A percentile compares a stretch with the other conserved stretches of the same genome.
These are phyloP conservation scores for Daldinia vernicosa DNA, from an alignment of 495 filamentous ascomycete genomes.

Conservation along the genomic window DNA sequence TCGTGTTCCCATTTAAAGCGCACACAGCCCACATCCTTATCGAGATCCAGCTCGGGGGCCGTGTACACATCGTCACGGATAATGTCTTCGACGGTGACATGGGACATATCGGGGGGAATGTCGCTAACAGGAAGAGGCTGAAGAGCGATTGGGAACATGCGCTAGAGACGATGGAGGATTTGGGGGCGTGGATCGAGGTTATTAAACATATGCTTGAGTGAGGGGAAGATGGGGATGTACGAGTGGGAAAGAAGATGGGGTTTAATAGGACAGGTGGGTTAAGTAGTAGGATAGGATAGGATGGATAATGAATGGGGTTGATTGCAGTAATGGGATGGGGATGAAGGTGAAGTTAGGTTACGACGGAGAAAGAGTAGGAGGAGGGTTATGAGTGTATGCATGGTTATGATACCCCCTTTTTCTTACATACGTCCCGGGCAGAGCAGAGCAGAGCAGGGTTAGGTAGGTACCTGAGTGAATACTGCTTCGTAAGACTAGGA, in stretches of 20 bases:
- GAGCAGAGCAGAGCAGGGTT: not conserved
- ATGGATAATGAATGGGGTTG: not conserved
- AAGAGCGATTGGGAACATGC: conserved; percentile 31
- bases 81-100: conserved; percentile 49
- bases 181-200: conserved; percentile 44
- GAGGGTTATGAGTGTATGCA: not conserved
- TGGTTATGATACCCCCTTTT: conserved; percentile 29
- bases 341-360: not conserved
- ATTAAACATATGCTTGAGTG: conserved; percentile 36
- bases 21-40: conserved; percentile 59
- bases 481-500: not conserved
- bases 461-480: not conserved
- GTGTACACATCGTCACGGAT: conserved; percentile 57
- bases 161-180: conserved; percentile 42
- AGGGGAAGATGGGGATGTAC: not conserved
- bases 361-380: not conserved
- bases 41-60: conserved; percentile 70
- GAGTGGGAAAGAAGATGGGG: too few relatives aligned
- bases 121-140: conserved; percentile 3
- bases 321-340: not conserved
- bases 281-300: too few relatives aligned
- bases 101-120: not conserved
- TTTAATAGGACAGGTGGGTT: too few relatives aligned
- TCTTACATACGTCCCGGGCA: conserved; percentile 1
- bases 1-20: conserved; percentile 59